A percentile compares a stretch with the other conserved stretches of the same genome.
Conservation (phyloP, 2,329 filamentous ascomycete genomes). For the Orbilia ellipsospora region DNA sequence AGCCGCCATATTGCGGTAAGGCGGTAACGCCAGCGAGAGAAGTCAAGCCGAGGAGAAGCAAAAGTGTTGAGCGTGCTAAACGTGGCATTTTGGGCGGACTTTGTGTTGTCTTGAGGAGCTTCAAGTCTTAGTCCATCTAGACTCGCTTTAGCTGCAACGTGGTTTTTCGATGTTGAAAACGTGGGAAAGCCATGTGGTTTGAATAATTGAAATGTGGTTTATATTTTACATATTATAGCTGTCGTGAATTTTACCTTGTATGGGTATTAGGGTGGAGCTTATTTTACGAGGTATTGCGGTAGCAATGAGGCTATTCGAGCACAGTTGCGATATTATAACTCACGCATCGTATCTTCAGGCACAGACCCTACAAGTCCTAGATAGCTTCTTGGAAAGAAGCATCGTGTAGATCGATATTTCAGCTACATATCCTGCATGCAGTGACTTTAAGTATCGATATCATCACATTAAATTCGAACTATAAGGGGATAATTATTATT, state of each 20-base stretch:
- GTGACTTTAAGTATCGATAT: no score
- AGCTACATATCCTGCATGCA: no score
- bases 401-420: no score
- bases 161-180: conserved; percentile 1
- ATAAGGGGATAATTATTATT: no score
- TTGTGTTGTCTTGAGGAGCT: conserved; percentile 22
- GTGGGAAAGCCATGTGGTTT: neutral
- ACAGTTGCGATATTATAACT: conserved; percentile 6
- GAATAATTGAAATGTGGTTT: neutral
- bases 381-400: no score
- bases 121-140: neutral
- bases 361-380: no score
- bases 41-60: conserved; percentile 7
- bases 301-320: conserved; percentile 6
- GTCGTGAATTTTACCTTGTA: neutral
- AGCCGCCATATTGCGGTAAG: conserved; percentile 20
- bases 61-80: conserved; percentile 8
- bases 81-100: conserved; percentile 30
- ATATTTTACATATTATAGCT: neutral
- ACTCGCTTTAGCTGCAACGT: neutral
- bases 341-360: neutral
- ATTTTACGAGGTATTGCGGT: no score
- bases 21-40: conserved; percentile 10
- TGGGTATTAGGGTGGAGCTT: neutral
- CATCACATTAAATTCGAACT: no score